These are phyloP conservation scores for Nakaseomyces kungkrabaensis DNA, from an alignment of 1,139 yeast genomes.

Conservation along the genomic window DNA sequence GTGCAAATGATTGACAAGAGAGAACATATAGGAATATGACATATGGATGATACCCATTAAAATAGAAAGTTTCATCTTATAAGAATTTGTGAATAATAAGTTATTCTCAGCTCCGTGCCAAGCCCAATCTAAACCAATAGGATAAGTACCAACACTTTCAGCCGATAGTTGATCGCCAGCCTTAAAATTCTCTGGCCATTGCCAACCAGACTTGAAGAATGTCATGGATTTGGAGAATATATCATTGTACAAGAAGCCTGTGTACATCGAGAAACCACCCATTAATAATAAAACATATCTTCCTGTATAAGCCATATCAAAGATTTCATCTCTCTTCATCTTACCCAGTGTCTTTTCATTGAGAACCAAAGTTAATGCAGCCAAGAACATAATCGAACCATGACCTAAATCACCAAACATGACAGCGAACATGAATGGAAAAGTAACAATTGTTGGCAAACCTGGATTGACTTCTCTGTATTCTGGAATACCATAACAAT, in stretches of 20 bases:
- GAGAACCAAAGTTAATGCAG: conserved; percentile 58
- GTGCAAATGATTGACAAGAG: conserved; percentile 68
- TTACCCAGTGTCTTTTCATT: conserved; percentile 58
- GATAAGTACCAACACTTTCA: conserved; percentile 54
- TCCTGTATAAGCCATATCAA: conserved; percentile 93
- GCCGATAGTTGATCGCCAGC: conserved; percentile 58
- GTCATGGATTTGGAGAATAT: conserved; percentile 85
- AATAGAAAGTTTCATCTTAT: conserved; percentile 91
- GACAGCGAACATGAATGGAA: conserved; percentile 97
- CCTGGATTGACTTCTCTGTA: conserved; percentile 97
- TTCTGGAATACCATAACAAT: conserved; percentile 89
- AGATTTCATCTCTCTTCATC: conserved; percentile 79
- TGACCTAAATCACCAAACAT: conserved; percentile 99
- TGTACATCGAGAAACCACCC: conserved; percentile 90
- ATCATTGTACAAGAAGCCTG: conserved; percentile 91
- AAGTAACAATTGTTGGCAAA: conserved; percentile 84
- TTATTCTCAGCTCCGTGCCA: conserved; percentile 98
- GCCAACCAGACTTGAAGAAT: conserved; percentile 80
- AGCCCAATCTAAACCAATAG: conserved; percentile 82
- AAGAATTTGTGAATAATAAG: conserved; percentile 81
- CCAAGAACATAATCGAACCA: conserved; percentile 69
- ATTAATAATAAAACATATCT: conserved; percentile 79
- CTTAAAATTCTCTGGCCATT: conserved; percentile 69
- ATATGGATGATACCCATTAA: conserved; percentile 92
- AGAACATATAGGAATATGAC: conserved; percentile 81